phyloP scores from a whole-genome alignment of 371 early-diverging fungal genomes.

The Actinomortierella wolfii region DNA sequence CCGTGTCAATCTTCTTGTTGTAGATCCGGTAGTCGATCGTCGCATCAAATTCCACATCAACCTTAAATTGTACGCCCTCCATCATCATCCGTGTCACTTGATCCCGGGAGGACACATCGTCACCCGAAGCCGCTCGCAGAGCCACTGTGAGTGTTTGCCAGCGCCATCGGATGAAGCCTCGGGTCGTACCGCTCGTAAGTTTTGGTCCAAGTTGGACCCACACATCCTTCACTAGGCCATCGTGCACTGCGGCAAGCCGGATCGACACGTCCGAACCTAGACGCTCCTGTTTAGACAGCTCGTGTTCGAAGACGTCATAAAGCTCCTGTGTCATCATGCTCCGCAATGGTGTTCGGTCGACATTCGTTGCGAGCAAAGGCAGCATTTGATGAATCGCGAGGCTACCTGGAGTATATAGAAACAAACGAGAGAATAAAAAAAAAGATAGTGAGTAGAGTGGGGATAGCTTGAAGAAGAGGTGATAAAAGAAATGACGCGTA shows the following conservation, averaged over 20 bases:
- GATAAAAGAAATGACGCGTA: background rate
- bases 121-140: conserved; percentile 32
- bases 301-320: conserved; percentile 45
- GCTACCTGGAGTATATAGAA: conserved; percentile 39
- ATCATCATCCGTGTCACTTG: conserved; percentile 53
- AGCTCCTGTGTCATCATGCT: conserved; percentile 52
- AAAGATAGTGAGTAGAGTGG: background rate
- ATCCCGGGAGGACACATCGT: conserved; percentile 53
- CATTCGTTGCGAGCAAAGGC: conserved; percentile 31
- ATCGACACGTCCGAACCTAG: conserved; percentile 43
- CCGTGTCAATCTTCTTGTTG: conserved; percentile 15
- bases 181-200: conserved; percentile 17
- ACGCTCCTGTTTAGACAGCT: conserved; percentile 32
- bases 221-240: conserved; percentile 55
- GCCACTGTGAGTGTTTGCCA: conserved; percentile 38
- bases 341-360: conserved; percentile 27
- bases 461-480: too few species aligned
- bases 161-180: conserved; percentile 40
- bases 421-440: background rate
- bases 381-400: conserved; percentile 54
- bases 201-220: conserved; percentile 57
- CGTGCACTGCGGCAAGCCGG: conserved; percentile 56
- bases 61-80: conserved; percentile 58
- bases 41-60: conserved; percentile 63
- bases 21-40: conserved; percentile 51